Percentiles rank a stretch among this genome's conserved stretches.
Conservation (phyloP, 208 protist species). For the Leishmania guyanensis region DNA sequence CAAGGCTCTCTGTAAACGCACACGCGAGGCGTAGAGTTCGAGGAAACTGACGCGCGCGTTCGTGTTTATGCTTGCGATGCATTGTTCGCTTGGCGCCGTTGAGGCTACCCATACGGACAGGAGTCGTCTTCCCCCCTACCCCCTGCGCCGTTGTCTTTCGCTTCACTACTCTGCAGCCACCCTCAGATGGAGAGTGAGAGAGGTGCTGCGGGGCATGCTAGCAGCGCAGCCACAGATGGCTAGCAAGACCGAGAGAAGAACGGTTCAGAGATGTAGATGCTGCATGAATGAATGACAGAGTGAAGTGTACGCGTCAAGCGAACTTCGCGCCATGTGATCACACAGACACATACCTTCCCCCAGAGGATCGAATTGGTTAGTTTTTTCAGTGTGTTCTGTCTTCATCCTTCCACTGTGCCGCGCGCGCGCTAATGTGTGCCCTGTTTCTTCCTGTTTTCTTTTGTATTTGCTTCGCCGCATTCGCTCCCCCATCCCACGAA, state of each 20-base stretch:
- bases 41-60: background rate
- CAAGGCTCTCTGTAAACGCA: constrained; percentile 8
- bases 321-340: background rate
- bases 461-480: background rate
- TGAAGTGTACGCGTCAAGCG: background rate
- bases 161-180: background rate
- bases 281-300: background rate
- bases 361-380: background rate
- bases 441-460: background rate
- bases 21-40: constrained; percentile 11
- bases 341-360: background rate
- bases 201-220: background rate
- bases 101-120: background rate
- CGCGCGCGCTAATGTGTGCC: background rate
- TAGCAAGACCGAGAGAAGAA: background rate
- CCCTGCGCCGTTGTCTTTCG: background rate
- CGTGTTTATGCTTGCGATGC: background rate
- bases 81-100: background rate
- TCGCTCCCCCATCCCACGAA: background rate
- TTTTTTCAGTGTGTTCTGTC: background rate
- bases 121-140: background rate
- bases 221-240: background rate
- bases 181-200: background rate
- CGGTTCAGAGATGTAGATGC: background rate
- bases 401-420: background rate